Evolutionary conservation across 805 yeast species (phyloP).

Genomic region (Schwanniomyces pseudopolymorphus): DNA sequence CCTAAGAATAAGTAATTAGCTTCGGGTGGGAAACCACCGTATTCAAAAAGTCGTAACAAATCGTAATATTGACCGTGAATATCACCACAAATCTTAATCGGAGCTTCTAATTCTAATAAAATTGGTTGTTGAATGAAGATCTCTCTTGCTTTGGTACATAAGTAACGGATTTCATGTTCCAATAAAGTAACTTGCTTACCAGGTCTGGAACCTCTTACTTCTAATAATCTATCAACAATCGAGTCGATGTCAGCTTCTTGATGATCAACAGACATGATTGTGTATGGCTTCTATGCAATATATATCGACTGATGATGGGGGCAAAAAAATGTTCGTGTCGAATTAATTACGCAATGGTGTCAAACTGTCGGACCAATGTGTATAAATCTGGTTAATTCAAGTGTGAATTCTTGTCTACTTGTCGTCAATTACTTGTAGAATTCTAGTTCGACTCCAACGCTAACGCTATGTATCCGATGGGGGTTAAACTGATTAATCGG

Average conservation of each 20-base stretch:
- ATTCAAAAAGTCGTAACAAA: constrained; percentile 89
- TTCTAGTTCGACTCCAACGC: not conserved
- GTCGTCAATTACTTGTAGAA: not conserved
- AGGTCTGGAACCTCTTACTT: constrained; percentile 97
- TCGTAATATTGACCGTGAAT: constrained; percentile 99
- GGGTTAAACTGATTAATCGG: not conserved
- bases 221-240: constrained; percentile 92
- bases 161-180: constrained; percentile 91
- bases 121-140: constrained; percentile 98
- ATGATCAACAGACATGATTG: constrained; percentile 26
- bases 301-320: not conserved
- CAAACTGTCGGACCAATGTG: not conserved
- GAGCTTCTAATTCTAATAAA: constrained; percentile 92
- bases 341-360: not conserved
- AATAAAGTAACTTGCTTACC: constrained; percentile 94
- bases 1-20: constrained; percentile 94
- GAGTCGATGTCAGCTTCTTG: constrained; percentile 94
- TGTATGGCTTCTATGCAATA: constrained; percentile 5
- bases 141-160: constrained; percentile 97
- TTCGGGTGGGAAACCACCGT: constrained; percentile 99
- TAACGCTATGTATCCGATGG: not conserved
- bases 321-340: constrained; percentile 1
- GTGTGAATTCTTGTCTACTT: not conserved
- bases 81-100: constrained; percentile 96
- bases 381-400: not conserved